Evolutionary conservation across 345 rosid genomes (phyloP).

Genomic region (Acer campestre): DNA sequence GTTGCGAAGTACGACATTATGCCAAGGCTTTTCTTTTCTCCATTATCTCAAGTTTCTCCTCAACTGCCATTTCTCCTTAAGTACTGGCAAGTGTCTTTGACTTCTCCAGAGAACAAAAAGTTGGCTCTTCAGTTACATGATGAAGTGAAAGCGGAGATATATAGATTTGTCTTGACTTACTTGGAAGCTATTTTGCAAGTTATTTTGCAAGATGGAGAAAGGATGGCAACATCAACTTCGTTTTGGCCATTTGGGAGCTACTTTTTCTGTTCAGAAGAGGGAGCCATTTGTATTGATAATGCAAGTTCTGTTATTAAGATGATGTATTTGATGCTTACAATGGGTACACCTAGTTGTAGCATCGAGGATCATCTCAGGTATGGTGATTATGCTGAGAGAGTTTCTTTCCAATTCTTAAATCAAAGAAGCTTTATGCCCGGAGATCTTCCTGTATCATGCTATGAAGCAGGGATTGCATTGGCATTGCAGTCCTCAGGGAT

Average conservation of each 20-base stretch:
- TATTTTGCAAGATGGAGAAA: constrained; percentile 8
- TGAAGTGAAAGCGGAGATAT: constrained; percentile 25
- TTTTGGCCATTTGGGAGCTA: constrained; percentile 81
- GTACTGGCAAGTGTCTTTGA: constrained; percentile 37
- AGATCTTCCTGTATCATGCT: constrained; percentile 54
- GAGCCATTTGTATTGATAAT: constrained; percentile 79
- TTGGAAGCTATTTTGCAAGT: constrained; percentile 16
- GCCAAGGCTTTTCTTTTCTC: constrained; percentile 54
- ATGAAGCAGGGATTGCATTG: constrained; percentile 60
- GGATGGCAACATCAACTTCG: constrained; percentile 1
- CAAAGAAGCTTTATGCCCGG: constrained; percentile 39
- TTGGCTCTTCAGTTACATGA: constrained; percentile 21
- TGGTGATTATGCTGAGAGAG: constrained; percentile 42
- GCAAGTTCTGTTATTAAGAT: constrained; percentile 48
- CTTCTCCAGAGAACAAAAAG: constrained; percentile 13
- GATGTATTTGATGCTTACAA: constrained; percentile 52
- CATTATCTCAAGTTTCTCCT: constrained; percentile 23
- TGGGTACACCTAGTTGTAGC: constrained; percentile 33
- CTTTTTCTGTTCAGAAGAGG: constrained; percentile 65
- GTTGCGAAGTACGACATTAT: constrained; percentile 57
- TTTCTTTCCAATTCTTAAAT: constrained; percentile 42
- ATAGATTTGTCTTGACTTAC: constrained; percentile 22
- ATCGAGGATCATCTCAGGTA: constrained; percentile 66
- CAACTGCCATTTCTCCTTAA: constrained; percentile 29
- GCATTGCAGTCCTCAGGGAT: constrained; percentile 71